These are phyloP conservation scores for Kwoniella shivajii DNA, from an alignment of 1,284 basidiomycete species.

Conservation along the genomic window DNA sequence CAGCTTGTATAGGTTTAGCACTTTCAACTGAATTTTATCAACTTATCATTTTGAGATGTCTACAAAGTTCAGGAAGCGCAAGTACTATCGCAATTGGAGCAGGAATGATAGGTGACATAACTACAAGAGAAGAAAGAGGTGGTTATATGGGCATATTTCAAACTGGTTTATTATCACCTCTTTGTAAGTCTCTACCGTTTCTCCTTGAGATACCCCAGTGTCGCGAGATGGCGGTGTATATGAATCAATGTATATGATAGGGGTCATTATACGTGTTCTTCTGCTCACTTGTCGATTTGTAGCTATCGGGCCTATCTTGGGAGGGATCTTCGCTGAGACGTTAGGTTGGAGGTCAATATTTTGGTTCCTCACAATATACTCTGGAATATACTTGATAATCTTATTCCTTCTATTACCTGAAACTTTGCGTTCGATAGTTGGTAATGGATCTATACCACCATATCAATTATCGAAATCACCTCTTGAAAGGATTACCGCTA, in stretches of 20 bases:
- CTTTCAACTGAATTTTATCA: conserved; percentile 5
- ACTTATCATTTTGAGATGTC: conserved; percentile 4
- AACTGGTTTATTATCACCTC: conserved; percentile 1
- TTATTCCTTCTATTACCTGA: conserved; percentile 1
- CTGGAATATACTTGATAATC: conserved; percentile 1
- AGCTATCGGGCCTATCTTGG: conserved; percentile 8
- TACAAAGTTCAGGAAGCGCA: conserved; percentile 9
- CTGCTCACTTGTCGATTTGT: neutral
- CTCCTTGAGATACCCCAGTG: neutral
- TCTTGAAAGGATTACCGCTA: neutral
- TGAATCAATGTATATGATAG: too few relatives aligned
- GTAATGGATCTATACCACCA: conserved; percentile 1
- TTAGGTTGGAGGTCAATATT: conserved; percentile 7
- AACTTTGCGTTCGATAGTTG: conserved; percentile 4
- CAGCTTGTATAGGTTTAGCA: conserved; percentile 6
- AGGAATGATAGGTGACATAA: conserved; percentile 8
- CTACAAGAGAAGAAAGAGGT: conserved; percentile 5
- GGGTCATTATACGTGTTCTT: neutral
- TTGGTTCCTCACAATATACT: conserved; percentile 7
- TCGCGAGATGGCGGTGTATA: too few relatives aligned
- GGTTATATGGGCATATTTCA: conserved; percentile 10
- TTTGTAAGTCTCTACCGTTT: neutral
- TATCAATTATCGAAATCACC: neutral
- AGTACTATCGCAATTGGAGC: conserved; percentile 10
- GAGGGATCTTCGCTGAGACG: conserved; percentile 4